phyloP scores from a whole-genome alignment of 176 grass and related monocot species.

The Eleusine indica region DNA sequence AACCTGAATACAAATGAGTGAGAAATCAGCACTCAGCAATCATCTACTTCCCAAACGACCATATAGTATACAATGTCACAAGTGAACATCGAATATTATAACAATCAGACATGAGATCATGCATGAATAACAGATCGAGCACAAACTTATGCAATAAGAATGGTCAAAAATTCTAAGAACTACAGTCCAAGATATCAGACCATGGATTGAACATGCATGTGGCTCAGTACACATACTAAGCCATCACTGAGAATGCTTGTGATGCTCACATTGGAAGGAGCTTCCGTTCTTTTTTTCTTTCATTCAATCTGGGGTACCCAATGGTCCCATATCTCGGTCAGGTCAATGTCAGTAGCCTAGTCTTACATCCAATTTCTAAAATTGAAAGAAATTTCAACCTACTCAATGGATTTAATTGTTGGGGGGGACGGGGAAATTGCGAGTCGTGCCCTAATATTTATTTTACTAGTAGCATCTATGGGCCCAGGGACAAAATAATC shows the following conservation, averaged over 20 bases:
- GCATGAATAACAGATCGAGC: constrained; percentile 22
- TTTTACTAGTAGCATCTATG: constrained; percentile 13
- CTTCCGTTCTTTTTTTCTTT: background rate
- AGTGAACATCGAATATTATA: background rate
- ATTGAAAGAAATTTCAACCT: background rate
- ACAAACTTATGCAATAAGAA: background rate
- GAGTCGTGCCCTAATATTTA: background rate
- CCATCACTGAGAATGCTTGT: background rate
- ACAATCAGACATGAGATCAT: constrained; percentile 8
- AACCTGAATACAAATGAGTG: constrained; percentile 55
- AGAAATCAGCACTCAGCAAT: constrained; percentile 14
- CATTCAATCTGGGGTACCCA: background rate
- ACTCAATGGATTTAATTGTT: no score
- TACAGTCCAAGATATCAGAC: background rate
- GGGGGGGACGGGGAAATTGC: background rate
- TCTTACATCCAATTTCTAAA: background rate
- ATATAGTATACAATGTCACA: background rate
- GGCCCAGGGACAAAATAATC: background rate
- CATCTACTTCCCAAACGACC: background rate
- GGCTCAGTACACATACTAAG: background rate
- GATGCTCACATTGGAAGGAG: background rate
- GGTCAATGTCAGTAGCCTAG: background rate
- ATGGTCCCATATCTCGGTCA: background rate
- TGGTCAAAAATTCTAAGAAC: background rate
- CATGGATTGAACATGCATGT: background rate